Evolutionary conservation across 1,139 yeast genomes (phyloP).

Genomic region (Kodamaea alishanica): DNA sequence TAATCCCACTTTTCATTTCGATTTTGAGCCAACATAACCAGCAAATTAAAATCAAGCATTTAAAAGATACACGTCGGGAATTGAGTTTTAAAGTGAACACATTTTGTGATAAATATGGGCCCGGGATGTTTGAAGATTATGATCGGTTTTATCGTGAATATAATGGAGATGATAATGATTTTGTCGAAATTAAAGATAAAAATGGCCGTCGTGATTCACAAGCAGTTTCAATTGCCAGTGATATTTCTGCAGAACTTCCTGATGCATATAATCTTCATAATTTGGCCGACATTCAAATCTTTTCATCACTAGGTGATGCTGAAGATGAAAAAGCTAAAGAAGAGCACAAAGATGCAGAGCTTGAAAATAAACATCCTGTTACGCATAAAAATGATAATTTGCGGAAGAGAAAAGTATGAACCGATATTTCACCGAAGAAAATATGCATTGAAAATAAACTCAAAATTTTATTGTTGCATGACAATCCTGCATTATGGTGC

Average conservation of each 20-base stretch:
- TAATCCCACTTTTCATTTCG: conserved; percentile 37
- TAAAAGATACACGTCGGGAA: conserved; percentile 52
- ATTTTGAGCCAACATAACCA: conserved; percentile 41
- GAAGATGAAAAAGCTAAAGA: conserved; percentile 3
- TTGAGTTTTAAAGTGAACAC: conserved; percentile 61
- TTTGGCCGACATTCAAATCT: conserved; percentile 33
- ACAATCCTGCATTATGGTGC: too few species aligned
- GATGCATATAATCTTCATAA: conserved; percentile 19
- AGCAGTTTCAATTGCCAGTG: conserved; percentile 2
- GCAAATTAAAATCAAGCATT: conserved; percentile 40
- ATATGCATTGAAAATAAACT: too few species aligned
- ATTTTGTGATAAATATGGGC: conserved; percentile 70
- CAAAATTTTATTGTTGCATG: too few species aligned
- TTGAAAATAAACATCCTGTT: not conserved
- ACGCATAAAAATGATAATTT: too few species aligned
- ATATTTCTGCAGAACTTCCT: conserved; percentile 6
- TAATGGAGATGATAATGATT: conserved; percentile 15
- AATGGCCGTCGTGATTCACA: not conserved
- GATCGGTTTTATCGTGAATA: conserved; percentile 31
- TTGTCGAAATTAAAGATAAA: conserved; percentile 5
- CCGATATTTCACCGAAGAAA: too few species aligned
- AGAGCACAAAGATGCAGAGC: conserved; percentile 9
- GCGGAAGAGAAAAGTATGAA: too few species aligned
- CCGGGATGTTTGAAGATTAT: conserved; percentile 70
- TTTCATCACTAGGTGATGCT: conserved; percentile 23